phyloP scores from a whole-genome alignment of 139 green algal genomes.

The Haematococcus lacustris region DNA sequence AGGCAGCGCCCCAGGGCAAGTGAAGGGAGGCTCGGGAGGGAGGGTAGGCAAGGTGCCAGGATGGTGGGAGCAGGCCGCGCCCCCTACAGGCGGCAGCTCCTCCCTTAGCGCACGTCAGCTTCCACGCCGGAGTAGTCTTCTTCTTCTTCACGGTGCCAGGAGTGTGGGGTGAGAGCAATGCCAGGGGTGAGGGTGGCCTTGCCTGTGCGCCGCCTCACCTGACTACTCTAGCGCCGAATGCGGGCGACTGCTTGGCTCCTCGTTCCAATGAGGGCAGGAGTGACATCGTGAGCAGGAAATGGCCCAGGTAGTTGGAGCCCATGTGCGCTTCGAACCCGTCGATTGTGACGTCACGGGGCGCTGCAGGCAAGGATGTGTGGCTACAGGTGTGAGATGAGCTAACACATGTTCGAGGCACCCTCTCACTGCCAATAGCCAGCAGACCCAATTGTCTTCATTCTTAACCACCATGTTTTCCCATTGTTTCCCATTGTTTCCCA shows the following conservation, averaged over 20 bases:
- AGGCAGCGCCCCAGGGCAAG: neutral
- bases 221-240: conserved; percentile 4
- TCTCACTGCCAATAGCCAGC: neutral
- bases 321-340: conserved; percentile 78
- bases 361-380: conserved; percentile 19
- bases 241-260: conserved; percentile 2
- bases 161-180: too few species aligned
- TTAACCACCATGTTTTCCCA: neutral
- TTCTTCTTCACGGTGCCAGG: neutral
- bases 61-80: neutral
- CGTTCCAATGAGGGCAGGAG: conserved; percentile 55
- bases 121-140: neutral
- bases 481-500: neutral
- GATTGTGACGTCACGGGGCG: conserved; percentile 30
- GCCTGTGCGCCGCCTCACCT: neutral
- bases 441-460: neutral
- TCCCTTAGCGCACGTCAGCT: neutral
- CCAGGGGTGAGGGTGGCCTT: too few species aligned
- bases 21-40: neutral
- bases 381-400: neutral
- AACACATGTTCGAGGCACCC: neutral
- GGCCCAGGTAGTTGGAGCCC: conserved; percentile 73
- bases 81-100: neutral
- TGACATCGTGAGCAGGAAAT: conserved; percentile 70
- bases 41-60: neutral